Percentiles rank a stretch among this genome's conserved stretches.
Conservation (phyloP, 345 rosid species). For the Salix suchowensis region DNA sequence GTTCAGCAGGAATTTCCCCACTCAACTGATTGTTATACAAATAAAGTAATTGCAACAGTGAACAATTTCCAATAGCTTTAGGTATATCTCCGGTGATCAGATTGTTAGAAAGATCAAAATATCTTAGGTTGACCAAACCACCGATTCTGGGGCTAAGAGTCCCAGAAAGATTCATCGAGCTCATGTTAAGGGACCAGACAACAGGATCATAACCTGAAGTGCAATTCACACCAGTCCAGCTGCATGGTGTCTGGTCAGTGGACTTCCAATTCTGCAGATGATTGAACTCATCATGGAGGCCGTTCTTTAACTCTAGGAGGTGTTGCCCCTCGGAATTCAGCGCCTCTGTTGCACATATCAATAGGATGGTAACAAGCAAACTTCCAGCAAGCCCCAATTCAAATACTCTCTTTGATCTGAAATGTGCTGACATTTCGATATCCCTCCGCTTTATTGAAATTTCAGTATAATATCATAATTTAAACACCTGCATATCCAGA, state of each 20-base stretch:
- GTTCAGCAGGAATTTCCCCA: conserved; percentile 52
- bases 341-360: conserved; percentile 15
- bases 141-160: conserved; percentile 54
- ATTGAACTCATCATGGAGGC: conserved; percentile 42
- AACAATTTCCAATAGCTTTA: conserved; percentile 29
- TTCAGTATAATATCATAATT: conserved; percentile 3
- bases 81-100: conserved; percentile 59
- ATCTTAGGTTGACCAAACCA: conserved; percentile 19
- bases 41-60: conserved; percentile 41
- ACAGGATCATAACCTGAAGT: conserved; percentile 29
- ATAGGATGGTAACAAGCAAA: conserved; percentile 15
- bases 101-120: conserved; percentile 46
- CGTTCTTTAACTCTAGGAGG: conserved; percentile 47
- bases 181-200: conserved; percentile 51
- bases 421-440: conserved; percentile 19
- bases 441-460: conserved; percentile 9
- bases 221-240: conserved; percentile 65
- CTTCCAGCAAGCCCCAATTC: conserved; percentile 31
- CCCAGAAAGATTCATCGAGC: conserved; percentile 54
- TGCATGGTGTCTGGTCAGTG: conserved; percentile 54
- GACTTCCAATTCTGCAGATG: conserved; percentile 54
- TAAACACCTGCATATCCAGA: conserved; percentile 20
- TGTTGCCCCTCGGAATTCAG: conserved; percentile 26
- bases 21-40: conserved; percentile 61
- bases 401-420: conserved; percentile 19